Conservation (phyloP, 2,329 filamentous ascomycete genomes). For the Fusarium sp. region DNA sequence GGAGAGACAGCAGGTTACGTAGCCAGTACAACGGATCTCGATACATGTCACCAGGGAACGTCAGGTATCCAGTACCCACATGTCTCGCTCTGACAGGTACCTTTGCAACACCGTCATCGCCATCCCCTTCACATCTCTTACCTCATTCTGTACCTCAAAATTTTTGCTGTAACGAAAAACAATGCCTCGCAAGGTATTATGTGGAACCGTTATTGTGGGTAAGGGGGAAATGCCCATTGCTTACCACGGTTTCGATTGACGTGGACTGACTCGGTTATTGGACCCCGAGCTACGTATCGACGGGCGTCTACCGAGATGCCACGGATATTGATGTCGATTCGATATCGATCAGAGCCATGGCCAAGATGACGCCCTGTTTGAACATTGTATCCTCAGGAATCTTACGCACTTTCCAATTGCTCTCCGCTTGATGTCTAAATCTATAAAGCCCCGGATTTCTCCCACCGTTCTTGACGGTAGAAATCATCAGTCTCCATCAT, state of each 20-base stretch:
- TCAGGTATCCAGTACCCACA: slow-evolving; percentile 28
- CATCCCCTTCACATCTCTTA: slow-evolving; percentile 43
- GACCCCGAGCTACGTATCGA: slow-evolving; percentile 40
- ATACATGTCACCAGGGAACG: neutral
- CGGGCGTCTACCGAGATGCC: slow-evolving; percentile 36
- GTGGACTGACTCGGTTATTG: slow-evolving; percentile 44
- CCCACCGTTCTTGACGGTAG: slow-evolving; percentile 60
- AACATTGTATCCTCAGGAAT: slow-evolving; percentile 37
- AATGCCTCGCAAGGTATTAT: slow-evolving; percentile 19
- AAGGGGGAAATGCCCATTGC: slow-evolving; percentile 34
- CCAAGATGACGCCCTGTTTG: slow-evolving; percentile 31
- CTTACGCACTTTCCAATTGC: slow-evolving; percentile 22
- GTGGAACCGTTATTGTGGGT: slow-evolving; percentile 48
- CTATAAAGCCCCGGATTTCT: slow-evolving; percentile 53
- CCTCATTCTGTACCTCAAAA: slow-evolving; percentile 41
- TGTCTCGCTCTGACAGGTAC: slow-evolving; percentile 30
- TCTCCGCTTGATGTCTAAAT: slow-evolving; percentile 29
- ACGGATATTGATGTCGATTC: slow-evolving; percentile 29
- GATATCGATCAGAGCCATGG: slow-evolving; percentile 37
- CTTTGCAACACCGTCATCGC: slow-evolving; percentile 40
- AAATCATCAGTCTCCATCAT: slow-evolving; percentile 38
- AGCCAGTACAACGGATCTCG: slow-evolving; percentile 19
- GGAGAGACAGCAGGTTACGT: slow-evolving; percentile 26
- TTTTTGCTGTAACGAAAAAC: slow-evolving; percentile 21
- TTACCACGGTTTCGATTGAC: slow-evolving; percentile 40